Evolutionary conservation across 1,139 yeast species (phyloP).

Genomic region (Nakaseomyces sp.): DNA sequence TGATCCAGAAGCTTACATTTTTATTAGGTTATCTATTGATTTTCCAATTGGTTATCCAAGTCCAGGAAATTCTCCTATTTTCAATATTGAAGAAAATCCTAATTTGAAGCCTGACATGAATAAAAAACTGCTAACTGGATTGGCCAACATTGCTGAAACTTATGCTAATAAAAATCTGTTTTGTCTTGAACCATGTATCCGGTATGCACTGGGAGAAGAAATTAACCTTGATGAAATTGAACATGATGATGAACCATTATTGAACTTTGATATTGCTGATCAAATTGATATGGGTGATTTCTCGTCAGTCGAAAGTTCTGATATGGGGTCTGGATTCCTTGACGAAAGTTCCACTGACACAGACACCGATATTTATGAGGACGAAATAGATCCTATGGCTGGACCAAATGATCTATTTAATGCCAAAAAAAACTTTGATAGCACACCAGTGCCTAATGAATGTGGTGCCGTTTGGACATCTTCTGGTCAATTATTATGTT

Average conservation of each 20-base stretch:
- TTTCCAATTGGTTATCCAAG: slow-evolving; percentile 71
- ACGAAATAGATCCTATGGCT: slow-evolving; percentile 15
- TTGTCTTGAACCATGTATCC: slow-evolving; percentile 72
- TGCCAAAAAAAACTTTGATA: slow-evolving; percentile 43
- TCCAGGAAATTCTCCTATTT: slow-evolving; percentile 43
- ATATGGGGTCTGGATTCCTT: slow-evolving; percentile 23
- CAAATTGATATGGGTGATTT: slow-evolving; percentile 25
- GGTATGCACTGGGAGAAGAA: slow-evolving; percentile 76
- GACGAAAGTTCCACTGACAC: slow-evolving; percentile 20
- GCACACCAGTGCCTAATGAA: slow-evolving; percentile 86
- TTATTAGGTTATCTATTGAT: slow-evolving; percentile 55
- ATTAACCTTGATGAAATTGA: slow-evolving; percentile 41
- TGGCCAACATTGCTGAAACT: slow-evolving; percentile 49
- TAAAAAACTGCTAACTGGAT: slow-evolving; percentile 41
- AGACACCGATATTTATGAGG: slow-evolving; percentile 25
- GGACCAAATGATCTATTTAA: slow-evolving; percentile 15
- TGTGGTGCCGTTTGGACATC: slow-evolving; percentile 89
- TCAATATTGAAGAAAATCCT: slow-evolving; percentile 69
- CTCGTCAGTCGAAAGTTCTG: slow-evolving; percentile 28
- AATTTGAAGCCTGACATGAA: slow-evolving; percentile 42
- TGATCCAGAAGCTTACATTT: slow-evolving; percentile 47
- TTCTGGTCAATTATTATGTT: slow-evolving; percentile 71
- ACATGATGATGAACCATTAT: slow-evolving; percentile 21
- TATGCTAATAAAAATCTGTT: slow-evolving; percentile 52
- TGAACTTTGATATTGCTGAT: slow-evolving; percentile 27